phyloP scores from a whole-genome alignment of 2,329 filamentous ascomycete species.

The Scedosporium boydii region DNA sequence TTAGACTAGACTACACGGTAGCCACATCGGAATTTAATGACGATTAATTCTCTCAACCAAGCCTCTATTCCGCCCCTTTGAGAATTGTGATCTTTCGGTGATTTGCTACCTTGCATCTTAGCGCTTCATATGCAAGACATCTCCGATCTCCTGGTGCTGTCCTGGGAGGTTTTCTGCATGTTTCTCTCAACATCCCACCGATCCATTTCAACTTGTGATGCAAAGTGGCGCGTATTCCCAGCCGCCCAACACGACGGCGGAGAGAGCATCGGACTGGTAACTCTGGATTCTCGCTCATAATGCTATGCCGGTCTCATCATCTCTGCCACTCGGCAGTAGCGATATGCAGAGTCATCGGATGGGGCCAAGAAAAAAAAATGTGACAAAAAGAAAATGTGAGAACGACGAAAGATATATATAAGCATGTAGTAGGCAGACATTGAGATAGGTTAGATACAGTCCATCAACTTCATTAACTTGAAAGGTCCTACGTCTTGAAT shows the following conservation, averaged over 20 bases:
- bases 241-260: too few species aligned
- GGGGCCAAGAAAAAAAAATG: not conserved
- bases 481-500: too few species aligned
- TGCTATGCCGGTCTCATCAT: not conserved
- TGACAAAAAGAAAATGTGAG: not conserved
- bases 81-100: too few species aligned
- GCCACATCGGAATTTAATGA: too few species aligned
- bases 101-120: not conserved
- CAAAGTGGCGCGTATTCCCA: too few species aligned
- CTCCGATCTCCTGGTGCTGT: not conserved
- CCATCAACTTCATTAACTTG: too few species aligned
- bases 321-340: not conserved
- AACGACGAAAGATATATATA: not conserved
- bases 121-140: not conserved
- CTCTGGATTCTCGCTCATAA: constrained; percentile 9
- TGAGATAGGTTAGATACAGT: too few species aligned
- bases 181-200: not conserved
- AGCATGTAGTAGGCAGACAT: not conserved
- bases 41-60: too few species aligned
- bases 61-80: too few species aligned
- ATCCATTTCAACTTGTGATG: not conserved
- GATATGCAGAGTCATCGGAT: not conserved
- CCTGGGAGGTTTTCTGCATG: not conserved
- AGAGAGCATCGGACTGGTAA: too few species aligned
- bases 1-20: constrained; percentile 5